Evolutionary conservation across 164 flowering plant species (phyloP).

Genomic region (Chimonanthus salicifolius): DNA sequence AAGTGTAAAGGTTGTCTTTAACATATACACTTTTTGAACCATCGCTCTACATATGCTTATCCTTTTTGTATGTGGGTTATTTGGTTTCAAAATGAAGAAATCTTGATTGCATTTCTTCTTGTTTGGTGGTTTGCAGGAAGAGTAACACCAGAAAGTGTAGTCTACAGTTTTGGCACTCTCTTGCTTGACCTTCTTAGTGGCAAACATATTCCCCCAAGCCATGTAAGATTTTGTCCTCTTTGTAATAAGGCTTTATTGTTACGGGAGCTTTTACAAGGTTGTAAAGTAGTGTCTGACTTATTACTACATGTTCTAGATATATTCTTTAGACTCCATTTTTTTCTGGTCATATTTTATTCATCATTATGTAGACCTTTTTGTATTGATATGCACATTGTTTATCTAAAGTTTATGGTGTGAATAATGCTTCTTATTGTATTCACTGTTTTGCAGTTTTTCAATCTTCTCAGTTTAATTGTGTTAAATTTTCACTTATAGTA

Average conservation of each 20-base stretch:
- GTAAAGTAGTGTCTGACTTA: neutral
- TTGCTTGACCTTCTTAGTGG: constrained; percentile 93
- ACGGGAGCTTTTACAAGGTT: neutral
- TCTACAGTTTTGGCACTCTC: constrained; percentile 91
- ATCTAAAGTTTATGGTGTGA: neutral
- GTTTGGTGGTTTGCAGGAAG: constrained; percentile 56
- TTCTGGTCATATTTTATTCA: too few relatives aligned
- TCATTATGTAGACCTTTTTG: neutral
- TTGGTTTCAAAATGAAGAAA: neutral
- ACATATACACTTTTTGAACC: neutral
- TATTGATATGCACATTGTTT: neutral
- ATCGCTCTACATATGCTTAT: neutral
- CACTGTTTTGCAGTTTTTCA: neutral
- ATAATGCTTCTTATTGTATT: neutral
- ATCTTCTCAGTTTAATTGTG: neutral
- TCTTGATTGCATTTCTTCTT: neutral
- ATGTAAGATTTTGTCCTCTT: constrained; percentile 40
- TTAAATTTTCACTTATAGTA: neutral
- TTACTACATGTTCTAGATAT: neutral
- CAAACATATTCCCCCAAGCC: constrained; percentile 94
- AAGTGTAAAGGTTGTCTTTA: neutral
- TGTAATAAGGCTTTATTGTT: neutral
- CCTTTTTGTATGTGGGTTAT: neutral
- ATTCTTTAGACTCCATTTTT: neutral
- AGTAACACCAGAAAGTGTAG: constrained; percentile 86